Percentiles rank a stretch among this genome's conserved stretches.
phyloP scores from a whole-genome alignment of 305 asterid genomes.

The Plantago rigida region DNA sequence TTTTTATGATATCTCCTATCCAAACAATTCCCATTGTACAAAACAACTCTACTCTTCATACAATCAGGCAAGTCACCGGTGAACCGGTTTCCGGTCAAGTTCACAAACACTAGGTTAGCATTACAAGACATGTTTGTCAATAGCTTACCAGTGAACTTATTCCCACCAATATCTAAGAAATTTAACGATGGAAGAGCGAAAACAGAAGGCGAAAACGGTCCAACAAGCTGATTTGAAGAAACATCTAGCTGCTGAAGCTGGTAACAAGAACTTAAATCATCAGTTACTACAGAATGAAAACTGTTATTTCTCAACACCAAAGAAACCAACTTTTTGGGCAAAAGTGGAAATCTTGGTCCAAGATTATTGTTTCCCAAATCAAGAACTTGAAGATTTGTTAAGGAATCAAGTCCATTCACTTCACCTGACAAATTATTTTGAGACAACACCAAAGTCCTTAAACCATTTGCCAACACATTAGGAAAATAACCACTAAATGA shows the following conservation, averaged over 20 bases:
- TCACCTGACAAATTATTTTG: conserved; percentile 48
- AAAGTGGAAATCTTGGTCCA: conserved; percentile 58
- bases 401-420: conserved; percentile 36
- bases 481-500: conserved; percentile 56
- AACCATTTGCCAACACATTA: conserved; percentile 30
- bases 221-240: conserved; percentile 50
- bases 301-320: conserved; percentile 53
- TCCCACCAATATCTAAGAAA: conserved; percentile 60
- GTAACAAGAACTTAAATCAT: conserved; percentile 37
- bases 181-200: conserved; percentile 51
- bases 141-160: conserved; percentile 64
- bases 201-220: conserved; percentile 43
- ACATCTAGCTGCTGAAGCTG: conserved; percentile 57
- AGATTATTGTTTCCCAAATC: conserved; percentile 54
- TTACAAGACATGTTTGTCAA: conserved; percentile 47
- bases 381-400: conserved; percentile 70
- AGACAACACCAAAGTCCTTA: conserved; percentile 53
- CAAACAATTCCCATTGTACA: conserved; percentile 60
- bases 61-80: conserved; percentile 77
- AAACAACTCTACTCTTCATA: conserved; percentile 31
- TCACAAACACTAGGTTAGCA: conserved; percentile 40
- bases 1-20: conserved; percentile 24
- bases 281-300: conserved; percentile 43
- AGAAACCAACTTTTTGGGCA: conserved; percentile 50
- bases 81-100: conserved; percentile 52